Evolutionary conservation across 1,284 basidiomycete genomes (phyloP), one percentile per base, ranked within the genome.

Genomic region (Irpex lacteus): DNA sequence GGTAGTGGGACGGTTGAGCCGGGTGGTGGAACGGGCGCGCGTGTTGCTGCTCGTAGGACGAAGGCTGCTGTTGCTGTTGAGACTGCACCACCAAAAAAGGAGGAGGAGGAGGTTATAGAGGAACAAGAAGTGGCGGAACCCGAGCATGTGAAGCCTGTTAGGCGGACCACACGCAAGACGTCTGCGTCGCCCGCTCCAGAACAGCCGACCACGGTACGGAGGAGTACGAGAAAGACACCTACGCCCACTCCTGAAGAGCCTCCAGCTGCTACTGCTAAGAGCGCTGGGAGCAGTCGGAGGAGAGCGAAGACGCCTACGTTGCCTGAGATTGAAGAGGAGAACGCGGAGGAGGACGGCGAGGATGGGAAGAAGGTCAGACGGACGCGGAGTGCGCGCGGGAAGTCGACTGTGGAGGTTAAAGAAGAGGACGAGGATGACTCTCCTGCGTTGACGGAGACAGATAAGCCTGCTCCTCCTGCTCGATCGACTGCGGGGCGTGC

Each of bases 331-430:
- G 53, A 61, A 7, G 70, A 67, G 26, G 70, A 65, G 26, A 66
- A 68, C 40, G 64, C 67, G 13, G 67, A 67, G 1, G 68, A 67
- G 13, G 72, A 63, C 19, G 56, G 50, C 13, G 65, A 56, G 38
- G 65, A 37, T 36, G 57, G 66, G 0, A 53, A 62, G 4, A 68
- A 62, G 47, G 70, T 69, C 2, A 66, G 71, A 0, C 68, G 73
- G 18, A 70, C 68, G 0, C 68, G 72, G 18, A 70, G 69, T 18
- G 66, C 66, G 19, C 69, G 72, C n/a, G 69, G 69, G 54, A 71
- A 70, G 64, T 61, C 69, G 9, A 67, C 68, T 5, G 62, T 59
- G 13, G 59, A 60, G n/a, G n/a, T 72, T 13, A 73, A 74, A 65
- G 70, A 75, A 57, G 74, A 74, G 44, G 69, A 65, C 18, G 63